Percentiles rank a stretch among this genome's conserved stretches.
These are phyloP conservation scores for Plasmodium malariae DNA, from an alignment of 169 alveolate species.

Conservation along the genomic window DNA sequence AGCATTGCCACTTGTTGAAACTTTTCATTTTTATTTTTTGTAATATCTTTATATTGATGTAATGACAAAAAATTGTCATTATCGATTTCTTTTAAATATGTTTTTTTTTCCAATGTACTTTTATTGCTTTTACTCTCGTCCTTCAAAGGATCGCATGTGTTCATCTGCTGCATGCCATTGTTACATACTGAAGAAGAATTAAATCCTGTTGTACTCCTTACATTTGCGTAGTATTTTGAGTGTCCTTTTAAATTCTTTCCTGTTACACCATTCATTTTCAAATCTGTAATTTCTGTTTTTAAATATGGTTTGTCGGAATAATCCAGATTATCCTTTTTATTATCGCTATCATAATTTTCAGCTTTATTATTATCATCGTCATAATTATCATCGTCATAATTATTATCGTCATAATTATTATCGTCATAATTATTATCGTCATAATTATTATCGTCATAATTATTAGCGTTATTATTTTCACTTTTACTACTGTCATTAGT, in stretches of 20 bases:
- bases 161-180: background rate
- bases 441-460: too few relatives aligned
- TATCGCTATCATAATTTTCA: background rate
- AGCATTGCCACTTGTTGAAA: background rate
- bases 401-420: too few relatives aligned
- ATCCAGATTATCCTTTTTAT: background rate
- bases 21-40: background rate
- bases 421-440: too few relatives aligned
- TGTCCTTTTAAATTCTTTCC: background rate
- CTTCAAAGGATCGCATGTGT: background rate
- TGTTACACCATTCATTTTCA: background rate
- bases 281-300: constrained; percentile 6
- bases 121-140: background rate
- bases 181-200: background rate
- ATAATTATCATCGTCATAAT: too few relatives aligned
- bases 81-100: constrained; percentile 19
- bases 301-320: background rate
- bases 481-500: too few relatives aligned
- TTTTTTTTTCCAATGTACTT: constrained; percentile 6
- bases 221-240: background rate
- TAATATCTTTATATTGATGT: constrained; percentile 2
- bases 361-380: background rate
- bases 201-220: background rate
- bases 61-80: background rate
- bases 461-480: too few relatives aligned